These are phyloP conservation scores for Pneumocystis jirovecii DNA, from an alignment of 1,139 yeast species.

Conservation along the genomic window DNA sequence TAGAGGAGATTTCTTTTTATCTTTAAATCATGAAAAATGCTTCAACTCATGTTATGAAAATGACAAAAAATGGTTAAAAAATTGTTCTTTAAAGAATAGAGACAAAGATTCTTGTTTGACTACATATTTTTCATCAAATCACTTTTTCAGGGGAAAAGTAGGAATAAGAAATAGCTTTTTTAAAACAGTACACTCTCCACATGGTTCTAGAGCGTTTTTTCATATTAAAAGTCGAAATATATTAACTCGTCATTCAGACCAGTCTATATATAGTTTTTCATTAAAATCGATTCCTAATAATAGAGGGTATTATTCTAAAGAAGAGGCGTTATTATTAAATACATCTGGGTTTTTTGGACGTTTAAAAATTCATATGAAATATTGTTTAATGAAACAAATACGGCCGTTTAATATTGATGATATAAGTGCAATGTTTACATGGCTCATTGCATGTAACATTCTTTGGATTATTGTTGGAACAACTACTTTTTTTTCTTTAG, in stretches of 20 bases:
- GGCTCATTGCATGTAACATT: slow-evolving; percentile 80
- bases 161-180: not conserved
- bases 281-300: not conserved
- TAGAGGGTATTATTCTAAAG: slow-evolving; percentile 22
- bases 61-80: not conserved
- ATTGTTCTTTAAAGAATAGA: not conserved
- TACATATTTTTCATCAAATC: not conserved
- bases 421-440: slow-evolving; percentile 72
- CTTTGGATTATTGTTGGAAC: slow-evolving; percentile 68
- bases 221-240: not conserved
- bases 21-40: not conserved
- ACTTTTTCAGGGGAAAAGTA: not conserved
- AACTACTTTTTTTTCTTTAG: slow-evolving; percentile 70
- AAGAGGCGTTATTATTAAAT: slow-evolving; percentile 35
- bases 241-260: slow-evolving; percentile 23
- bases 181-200: not conserved
- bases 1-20: not conserved
- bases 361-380: slow-evolving; percentile 44
- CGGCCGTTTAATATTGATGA: slow-evolving; percentile 81
- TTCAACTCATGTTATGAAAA: not conserved
- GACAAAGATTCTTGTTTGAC: not conserved
- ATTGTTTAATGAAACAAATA: slow-evolving; percentile 49
- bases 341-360: slow-evolving; percentile 39
- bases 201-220: not conserved
- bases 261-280: slow-evolving; percentile 10